phyloP scores from a whole-genome alignment of 805 yeast genomes.

The Yamadazyma olivae region DNA sequence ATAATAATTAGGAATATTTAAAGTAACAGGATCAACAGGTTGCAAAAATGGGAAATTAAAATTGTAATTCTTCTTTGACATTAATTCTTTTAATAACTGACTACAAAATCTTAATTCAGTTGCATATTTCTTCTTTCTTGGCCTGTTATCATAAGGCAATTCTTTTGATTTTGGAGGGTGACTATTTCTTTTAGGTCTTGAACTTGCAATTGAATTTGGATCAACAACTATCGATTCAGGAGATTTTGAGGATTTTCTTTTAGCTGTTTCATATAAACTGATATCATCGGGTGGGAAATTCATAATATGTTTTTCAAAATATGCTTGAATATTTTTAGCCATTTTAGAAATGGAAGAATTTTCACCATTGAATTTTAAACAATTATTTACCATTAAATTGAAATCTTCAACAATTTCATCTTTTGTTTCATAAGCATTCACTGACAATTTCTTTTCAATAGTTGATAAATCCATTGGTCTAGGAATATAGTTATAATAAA shows the following conservation, averaged over 20 bases:
- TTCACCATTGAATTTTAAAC: conserved; percentile 81
- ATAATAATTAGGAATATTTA: conserved; percentile 86
- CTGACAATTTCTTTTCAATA: conserved; percentile 74
- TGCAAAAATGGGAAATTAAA: conserved; percentile 86
- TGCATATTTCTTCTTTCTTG: conserved; percentile 87
- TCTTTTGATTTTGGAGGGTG: conserved; percentile 97
- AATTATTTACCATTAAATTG: conserved; percentile 79
- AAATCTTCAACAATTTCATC: conserved; percentile 73
- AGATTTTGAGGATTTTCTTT: conserved; percentile 16
- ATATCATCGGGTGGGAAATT: conserved; percentile 70
- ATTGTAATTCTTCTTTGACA: conserved; percentile 76
- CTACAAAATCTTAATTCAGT: conserved; percentile 86
- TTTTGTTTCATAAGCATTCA: conserved; percentile 69
- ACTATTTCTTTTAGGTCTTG: conserved; percentile 91
- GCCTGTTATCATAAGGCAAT: conserved; percentile 85
- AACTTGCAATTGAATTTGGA: conserved; percentile 64
- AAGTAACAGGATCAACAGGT: conserved; percentile 94
- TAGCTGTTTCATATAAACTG: conserved; percentile 11
- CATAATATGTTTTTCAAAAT: conserved; percentile 89
- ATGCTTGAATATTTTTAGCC: conserved; percentile 88
- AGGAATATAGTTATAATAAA: conserved; percentile 77
- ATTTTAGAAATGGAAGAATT: conserved; percentile 81
- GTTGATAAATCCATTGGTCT: conserved; percentile 94
- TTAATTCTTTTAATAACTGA: conserved; percentile 76
- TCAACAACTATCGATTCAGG: not conserved